phyloP scores from a whole-genome alignment of 441 rosid genomes.

The Erodium trifolium region DNA sequence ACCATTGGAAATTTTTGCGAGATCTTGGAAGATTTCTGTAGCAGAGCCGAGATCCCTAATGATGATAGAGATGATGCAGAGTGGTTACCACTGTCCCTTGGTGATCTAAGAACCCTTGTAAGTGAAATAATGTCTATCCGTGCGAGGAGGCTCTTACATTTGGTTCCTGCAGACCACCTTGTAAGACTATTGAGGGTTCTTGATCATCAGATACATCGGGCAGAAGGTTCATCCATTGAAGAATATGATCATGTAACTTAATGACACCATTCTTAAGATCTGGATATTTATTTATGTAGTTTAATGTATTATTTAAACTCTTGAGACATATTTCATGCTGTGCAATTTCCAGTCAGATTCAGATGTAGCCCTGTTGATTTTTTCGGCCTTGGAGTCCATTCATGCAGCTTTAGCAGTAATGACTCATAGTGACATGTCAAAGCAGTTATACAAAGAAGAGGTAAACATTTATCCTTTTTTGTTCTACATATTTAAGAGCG shows the following conservation, averaged over 20 bases:
- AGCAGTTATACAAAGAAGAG: slow-evolving; percentile 95
- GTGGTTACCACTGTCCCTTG: slow-evolving; percentile 63
- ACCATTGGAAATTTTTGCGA: slow-evolving; percentile 58
- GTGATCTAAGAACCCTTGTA: slow-evolving; percentile 65
- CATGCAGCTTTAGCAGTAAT: too few species aligned
- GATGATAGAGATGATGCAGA: slow-evolving; percentile 88
- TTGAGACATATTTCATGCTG: not conserved
- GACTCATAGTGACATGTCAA: slow-evolving; percentile 89
- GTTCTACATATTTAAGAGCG: slow-evolving; percentile 9
- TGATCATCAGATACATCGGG: slow-evolving; percentile 96
- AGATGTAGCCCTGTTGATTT: slow-evolving; percentile 49
- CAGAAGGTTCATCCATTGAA: slow-evolving; percentile 82
- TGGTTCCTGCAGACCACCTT: slow-evolving; percentile 77
- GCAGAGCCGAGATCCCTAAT: slow-evolving; percentile 64
- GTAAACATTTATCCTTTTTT: slow-evolving; percentile 30
- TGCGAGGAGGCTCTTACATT: slow-evolving; percentile 73
- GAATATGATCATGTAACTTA: slow-evolving; percentile 70
- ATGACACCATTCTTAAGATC: slow-evolving; percentile 5
- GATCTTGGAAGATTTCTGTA: slow-evolving; percentile 70
- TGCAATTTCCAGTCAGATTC: slow-evolving; percentile 59
- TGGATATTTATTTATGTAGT: not conserved
- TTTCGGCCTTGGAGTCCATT: slow-evolving; percentile 82
- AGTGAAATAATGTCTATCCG: slow-evolving; percentile 71
- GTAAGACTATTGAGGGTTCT: slow-evolving; percentile 61
- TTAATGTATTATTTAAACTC: not conserved